Percentiles rank a stretch among this genome's conserved stretches.
Conservation (phyloP, 805 yeast genomes). For the Saturnispora saitoi region DNA sequence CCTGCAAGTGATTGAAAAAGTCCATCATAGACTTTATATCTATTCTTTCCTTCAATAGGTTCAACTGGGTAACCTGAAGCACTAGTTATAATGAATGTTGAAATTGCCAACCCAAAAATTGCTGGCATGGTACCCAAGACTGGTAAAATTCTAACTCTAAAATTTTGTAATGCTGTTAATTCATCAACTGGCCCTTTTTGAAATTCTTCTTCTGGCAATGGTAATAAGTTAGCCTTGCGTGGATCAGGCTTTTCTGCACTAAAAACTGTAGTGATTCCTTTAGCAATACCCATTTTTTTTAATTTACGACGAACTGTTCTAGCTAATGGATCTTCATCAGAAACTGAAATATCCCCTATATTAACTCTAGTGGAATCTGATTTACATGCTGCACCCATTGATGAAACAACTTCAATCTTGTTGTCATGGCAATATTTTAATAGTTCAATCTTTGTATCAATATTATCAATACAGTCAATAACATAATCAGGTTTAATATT, state of each 20-base stretch:
- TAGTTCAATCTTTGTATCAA: conserved; percentile 92
- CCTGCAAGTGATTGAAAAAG: conserved; percentile 77
- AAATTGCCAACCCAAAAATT: conserved; percentile 84
- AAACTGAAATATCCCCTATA: conserved; percentile 77
- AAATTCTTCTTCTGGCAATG: conserved; percentile 74
- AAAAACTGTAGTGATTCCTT: conserved; percentile 79
- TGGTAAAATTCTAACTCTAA: conserved; percentile 90
- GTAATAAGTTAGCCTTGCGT: conserved; percentile 78
- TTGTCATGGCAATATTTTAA: conserved; percentile 60
- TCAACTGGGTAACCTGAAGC: conserved; percentile 87
- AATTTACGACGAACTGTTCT: conserved; percentile 79
- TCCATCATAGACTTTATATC: conserved; percentile 78
- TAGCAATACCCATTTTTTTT: conserved; percentile 65
- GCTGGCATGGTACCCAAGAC: conserved; percentile 97
- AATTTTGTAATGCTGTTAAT: conserved; percentile 76
- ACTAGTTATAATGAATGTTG: conserved; percentile 70
- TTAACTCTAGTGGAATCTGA: conserved; percentile 90
- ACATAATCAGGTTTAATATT: conserved; percentile 60
- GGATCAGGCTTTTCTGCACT: conserved; percentile 97
- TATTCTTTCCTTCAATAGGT: conserved; percentile 82
- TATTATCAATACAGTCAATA: conserved; percentile 93
- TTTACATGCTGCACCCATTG: conserved; percentile 97
- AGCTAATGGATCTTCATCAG: conserved; percentile 92
- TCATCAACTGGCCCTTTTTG: conserved; percentile 80
- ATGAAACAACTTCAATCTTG: conserved; percentile 63